phyloP scores from a whole-genome alignment of 129 eudicot species.

The carrot (Daucus carota) region DNA sequence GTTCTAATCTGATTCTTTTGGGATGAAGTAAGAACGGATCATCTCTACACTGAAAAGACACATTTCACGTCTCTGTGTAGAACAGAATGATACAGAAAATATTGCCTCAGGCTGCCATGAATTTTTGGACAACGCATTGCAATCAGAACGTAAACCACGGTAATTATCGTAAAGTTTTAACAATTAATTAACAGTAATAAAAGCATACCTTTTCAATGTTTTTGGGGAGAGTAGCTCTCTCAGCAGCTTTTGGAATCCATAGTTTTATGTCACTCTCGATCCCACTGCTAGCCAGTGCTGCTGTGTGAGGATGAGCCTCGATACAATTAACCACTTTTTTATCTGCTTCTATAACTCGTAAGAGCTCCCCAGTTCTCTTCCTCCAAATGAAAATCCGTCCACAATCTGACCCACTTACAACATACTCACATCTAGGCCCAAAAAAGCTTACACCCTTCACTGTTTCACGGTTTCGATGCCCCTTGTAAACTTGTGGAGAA shows the following conservation, averaged over 20 bases:
- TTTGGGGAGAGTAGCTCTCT: constrained; percentile 48
- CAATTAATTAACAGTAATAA: neutral
- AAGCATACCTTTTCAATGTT: constrained; percentile 42
- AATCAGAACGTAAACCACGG: neutral
- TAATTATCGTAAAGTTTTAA: neutral
- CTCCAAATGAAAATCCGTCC: constrained; percentile 76
- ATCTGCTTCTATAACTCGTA: constrained; percentile 74
- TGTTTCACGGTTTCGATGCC: constrained; percentile 51
- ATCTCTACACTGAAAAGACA: neutral
- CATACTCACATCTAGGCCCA: constrained; percentile 78
- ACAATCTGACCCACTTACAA: constrained; percentile 78
- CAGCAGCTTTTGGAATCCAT: constrained; percentile 63
- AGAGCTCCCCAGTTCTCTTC: constrained; percentile 51
- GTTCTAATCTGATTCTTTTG: neutral
- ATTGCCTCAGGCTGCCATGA: neutral
- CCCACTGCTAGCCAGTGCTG: constrained; percentile 69
- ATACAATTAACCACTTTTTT: constrained; percentile 64
- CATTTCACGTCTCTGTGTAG: neutral
- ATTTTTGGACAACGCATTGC: neutral
- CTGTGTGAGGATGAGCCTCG: constrained; percentile 57
- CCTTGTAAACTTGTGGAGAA: constrained; percentile 59
- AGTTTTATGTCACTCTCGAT: constrained; percentile 57
- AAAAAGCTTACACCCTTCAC: constrained; percentile 68
- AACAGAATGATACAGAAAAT: neutral
- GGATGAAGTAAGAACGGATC: neutral